Conservation (phyloP, 768 basidiomycete species). For the Lanmaoa pseudosensibilis region DNA sequence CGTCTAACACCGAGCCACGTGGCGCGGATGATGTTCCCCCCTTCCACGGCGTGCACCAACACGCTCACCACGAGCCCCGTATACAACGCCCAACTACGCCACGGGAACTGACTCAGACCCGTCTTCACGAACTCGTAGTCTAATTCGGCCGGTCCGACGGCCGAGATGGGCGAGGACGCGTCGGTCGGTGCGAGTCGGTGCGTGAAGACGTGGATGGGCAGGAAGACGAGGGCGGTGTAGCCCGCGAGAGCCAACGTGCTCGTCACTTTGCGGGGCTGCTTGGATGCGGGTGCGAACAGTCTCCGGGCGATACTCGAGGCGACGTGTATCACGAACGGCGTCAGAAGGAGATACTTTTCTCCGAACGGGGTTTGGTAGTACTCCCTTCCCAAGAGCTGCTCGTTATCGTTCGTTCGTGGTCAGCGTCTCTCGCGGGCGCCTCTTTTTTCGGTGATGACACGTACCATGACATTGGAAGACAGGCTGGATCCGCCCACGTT, state of each 20-base stretch:
- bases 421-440: neutral
- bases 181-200: slow-evolving; percentile 60
- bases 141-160: slow-evolving; percentile 72
- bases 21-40: slow-evolving; percentile 51
- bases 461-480: slow-evolving; percentile 75
- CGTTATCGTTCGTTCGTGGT: neutral
- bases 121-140: slow-evolving; percentile 84
- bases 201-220: slow-evolving; percentile 68
- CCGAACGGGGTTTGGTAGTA: slow-evolving; percentile 77
- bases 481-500: slow-evolving; percentile 66
- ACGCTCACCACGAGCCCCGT: slow-evolving; percentile 56
- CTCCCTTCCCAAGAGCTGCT: slow-evolving; percentile 76
- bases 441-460: slow-evolving; percentile 16
- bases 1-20: slow-evolving; percentile 36
- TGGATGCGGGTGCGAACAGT: slow-evolving; percentile 41
- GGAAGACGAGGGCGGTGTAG: slow-evolving; percentile 56
- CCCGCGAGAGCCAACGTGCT: slow-evolving; percentile 59
- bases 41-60: slow-evolving; percentile 63
- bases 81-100: slow-evolving; percentile 62
- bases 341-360: slow-evolving; percentile 67
- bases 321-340: slow-evolving; percentile 66
- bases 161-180: slow-evolving; percentile 37
- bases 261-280: slow-evolving; percentile 36
- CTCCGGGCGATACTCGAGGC: slow-evolving; percentile 61
- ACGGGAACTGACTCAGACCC: slow-evolving; percentile 61